Evolutionary conservation across 768 basidiomycete genomes (phyloP).

Genomic region (Hortiboletus campestris): DNA sequence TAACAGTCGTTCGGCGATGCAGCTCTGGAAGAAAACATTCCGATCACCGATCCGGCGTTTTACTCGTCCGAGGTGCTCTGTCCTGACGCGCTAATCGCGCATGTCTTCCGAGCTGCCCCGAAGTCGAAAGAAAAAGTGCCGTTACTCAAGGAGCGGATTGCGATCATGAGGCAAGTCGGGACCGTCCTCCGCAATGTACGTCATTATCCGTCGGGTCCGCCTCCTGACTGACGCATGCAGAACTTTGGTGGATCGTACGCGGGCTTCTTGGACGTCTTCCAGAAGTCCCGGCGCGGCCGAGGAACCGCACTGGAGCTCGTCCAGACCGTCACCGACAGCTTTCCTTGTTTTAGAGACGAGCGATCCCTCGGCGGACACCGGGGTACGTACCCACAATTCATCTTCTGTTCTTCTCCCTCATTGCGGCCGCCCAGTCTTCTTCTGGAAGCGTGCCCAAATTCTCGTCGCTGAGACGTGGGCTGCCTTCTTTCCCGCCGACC

Average conservation of each 20-base stretch:
- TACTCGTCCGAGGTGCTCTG: constrained; percentile 71
- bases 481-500: constrained; percentile 70
- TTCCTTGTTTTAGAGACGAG: constrained; percentile 79
- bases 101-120: constrained; percentile 63
- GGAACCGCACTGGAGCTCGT: constrained; percentile 76
- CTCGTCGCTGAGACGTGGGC: constrained; percentile 92
- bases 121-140: constrained; percentile 66
- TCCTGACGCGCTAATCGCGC: constrained; percentile 65
- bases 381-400: constrained; percentile 39
- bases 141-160: constrained; percentile 66
- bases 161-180: constrained; percentile 77
- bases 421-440: constrained; percentile 47
- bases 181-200: constrained; percentile 66
- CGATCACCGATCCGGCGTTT: constrained; percentile 76
- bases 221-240: constrained; percentile 34
- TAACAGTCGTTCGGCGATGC: neutral
- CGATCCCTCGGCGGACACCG: constrained; percentile 51
- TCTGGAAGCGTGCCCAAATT: constrained; percentile 93
- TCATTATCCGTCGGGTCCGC: constrained; percentile 8
- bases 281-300: constrained; percentile 45
- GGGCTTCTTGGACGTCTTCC: constrained; percentile 63
- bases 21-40: constrained; percentile 78
- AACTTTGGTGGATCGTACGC: constrained; percentile 69
- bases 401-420: neutral
- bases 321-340: constrained; percentile 62